phyloP scores from a whole-genome alignment of 345 rosid species.

The Acer saccharum region DNA sequence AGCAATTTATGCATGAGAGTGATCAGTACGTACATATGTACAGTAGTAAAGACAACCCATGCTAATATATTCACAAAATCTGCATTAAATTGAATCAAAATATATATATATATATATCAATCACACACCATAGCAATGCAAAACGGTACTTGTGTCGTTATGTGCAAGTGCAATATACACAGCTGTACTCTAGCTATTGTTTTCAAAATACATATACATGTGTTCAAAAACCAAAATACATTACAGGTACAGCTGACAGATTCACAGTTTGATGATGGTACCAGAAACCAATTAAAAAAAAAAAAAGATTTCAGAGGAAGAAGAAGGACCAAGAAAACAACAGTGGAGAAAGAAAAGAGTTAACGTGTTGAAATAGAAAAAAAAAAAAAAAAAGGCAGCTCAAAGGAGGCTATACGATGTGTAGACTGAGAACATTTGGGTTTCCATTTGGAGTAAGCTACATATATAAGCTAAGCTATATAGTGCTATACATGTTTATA shows the following conservation, averaged over 20 bases:
- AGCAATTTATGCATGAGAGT: too few species aligned
- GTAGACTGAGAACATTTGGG: conserved; percentile 18
- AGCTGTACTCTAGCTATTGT: neutral
- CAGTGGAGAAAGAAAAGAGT: conserved; percentile 12
- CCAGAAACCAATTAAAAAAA: neutral
- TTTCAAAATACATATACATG: too few species aligned
- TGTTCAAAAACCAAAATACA: neutral
- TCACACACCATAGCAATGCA: too few species aligned
- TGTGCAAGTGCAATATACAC: too few species aligned
- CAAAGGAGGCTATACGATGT: conserved; percentile 25
- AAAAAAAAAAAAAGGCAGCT: conserved; percentile 14
- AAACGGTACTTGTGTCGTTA: too few species aligned
- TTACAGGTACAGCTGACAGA: neutral
- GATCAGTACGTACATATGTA: too few species aligned
- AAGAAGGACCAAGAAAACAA: neutral
- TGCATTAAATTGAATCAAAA: too few species aligned
- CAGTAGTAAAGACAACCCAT: too few species aligned
- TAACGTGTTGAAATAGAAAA: neutral
- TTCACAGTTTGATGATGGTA: neutral
- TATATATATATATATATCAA: too few species aligned
- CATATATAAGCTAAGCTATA: neutral
- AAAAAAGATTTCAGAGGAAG: neutral
- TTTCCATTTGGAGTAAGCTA: conserved; percentile 33
- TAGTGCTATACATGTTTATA: neutral
- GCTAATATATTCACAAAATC: too few species aligned